Percentiles rank a stretch among this genome's conserved stretches.
Evolutionary conservation across 768 basidiomycete genomes (phyloP).

Genomic region (Lentinus brumalis): DNA sequence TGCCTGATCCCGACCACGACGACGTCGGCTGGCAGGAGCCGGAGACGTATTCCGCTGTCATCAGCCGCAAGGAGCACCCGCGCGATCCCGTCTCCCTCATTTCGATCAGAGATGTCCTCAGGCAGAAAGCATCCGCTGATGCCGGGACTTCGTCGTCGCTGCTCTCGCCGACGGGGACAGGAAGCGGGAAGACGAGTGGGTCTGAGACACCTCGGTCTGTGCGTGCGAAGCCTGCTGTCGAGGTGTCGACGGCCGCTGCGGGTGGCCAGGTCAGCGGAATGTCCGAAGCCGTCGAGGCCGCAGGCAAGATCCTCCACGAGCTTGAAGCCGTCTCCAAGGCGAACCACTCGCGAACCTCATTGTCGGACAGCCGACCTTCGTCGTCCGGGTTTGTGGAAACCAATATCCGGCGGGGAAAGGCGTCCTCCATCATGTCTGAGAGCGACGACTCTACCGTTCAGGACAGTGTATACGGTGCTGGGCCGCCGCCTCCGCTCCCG

Average conservation of each 20-base stretch:
- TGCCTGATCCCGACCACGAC: constrained; percentile 62
- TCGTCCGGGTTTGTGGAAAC: constrained; percentile 37
- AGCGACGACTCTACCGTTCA: constrained; percentile 41
- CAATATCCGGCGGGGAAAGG: constrained; percentile 39
- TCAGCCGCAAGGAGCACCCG: constrained; percentile 64
- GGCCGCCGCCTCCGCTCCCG: constrained; percentile 23
- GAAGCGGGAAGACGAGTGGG: constrained; percentile 18
- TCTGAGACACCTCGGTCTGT: constrained; percentile 41
- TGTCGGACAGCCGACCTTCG: constrained; percentile 17
- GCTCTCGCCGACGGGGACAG: constrained; percentile 20
- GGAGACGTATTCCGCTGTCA: constrained; percentile 60
- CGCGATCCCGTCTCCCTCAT: constrained; percentile 56
- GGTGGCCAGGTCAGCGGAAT: constrained; percentile 48
- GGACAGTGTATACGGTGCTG: constrained; percentile 14
- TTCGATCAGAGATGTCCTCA: constrained; percentile 62
- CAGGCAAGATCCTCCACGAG: constrained; percentile 49
- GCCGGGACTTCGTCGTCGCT: constrained; percentile 25
- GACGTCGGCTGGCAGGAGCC: constrained; percentile 60
- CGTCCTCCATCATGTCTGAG: constrained; percentile 45
- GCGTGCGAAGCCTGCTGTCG: constrained; percentile 61
- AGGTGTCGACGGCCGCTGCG: constrained; percentile 50
- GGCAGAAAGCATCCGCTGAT: constrained; percentile 51
- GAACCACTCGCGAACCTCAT: constrained; percentile 26
- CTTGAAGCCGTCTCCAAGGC: constrained; percentile 35
- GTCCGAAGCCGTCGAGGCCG: constrained; percentile 38